Evolutionary conservation across 106 monocot species (phyloP).

Genomic region (Amphibolis antarctica): DNA sequence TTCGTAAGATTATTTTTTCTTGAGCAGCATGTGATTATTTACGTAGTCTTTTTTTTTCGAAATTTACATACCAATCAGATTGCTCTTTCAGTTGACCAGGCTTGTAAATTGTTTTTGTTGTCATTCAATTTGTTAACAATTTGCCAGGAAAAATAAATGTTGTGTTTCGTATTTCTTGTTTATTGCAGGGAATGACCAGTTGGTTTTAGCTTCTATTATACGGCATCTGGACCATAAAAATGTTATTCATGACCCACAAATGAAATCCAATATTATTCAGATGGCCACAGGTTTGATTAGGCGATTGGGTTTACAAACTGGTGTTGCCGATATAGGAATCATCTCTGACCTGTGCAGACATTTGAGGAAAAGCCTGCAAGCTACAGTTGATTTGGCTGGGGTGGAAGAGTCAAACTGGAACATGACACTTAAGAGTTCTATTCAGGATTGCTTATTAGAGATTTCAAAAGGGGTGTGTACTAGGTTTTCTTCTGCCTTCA

Average conservation of each 20-base stretch:
- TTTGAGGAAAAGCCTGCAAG: slow-evolving; percentile 85
- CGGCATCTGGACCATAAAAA: slow-evolving; percentile 94
- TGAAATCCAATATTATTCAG: slow-evolving; percentile 70
- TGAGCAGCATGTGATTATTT: no score
- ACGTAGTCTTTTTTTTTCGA: no score
- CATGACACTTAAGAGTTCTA: slow-evolving; percentile 57
- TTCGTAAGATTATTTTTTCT: no score
- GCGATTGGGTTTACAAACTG: slow-evolving; percentile 36
- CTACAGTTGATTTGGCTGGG: slow-evolving; percentile 37
- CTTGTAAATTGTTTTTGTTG: background rate
- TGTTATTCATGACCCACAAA: slow-evolving; percentile 49
- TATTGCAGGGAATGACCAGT: slow-evolving; percentile 60
- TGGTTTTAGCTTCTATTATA: slow-evolving; percentile 52
- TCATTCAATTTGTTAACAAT: background rate
- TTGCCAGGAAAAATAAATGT: no score
- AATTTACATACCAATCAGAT: no score
- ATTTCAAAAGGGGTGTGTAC: slow-evolving; percentile 66
- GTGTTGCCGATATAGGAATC: slow-evolving; percentile 60
- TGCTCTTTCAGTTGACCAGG: no score
- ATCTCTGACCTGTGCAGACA: slow-evolving; percentile 72
- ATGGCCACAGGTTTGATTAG: slow-evolving; percentile 49
- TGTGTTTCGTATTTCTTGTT: background rate
- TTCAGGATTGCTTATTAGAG: slow-evolving; percentile 84
- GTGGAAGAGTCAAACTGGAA: slow-evolving; percentile 57
- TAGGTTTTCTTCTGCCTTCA: background rate